These are phyloP conservation scores for Fusarium nisikadoi DNA, from an alignment of 2,329 filamentous ascomycete species.

Conservation along the genomic window DNA sequence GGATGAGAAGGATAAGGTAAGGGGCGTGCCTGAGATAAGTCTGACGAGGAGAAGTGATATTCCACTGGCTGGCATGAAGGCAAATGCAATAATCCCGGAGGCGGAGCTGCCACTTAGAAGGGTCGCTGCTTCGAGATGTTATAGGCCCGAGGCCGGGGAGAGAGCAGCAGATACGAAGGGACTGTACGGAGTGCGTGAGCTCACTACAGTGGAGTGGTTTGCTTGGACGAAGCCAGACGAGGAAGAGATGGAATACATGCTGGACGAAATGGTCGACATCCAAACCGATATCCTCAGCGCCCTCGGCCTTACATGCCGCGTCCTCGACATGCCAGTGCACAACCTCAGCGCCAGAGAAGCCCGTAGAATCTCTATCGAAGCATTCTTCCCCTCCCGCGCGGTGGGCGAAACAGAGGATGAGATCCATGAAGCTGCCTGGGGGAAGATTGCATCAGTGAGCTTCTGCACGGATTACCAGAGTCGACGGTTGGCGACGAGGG, in stretches of 20 bases:
- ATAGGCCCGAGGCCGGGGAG: neutral
- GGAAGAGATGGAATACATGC: neutral
- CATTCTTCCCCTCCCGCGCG: rapidly evolving
- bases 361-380: neutral
- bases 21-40: rapidly evolving
- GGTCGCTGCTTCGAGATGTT: neutral
- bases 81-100: neutral
- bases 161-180: rapidly evolving
- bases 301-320: neutral
- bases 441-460: neutral
- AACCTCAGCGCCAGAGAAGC: neutral
- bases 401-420: rapidly evolving
- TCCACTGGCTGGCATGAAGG: neutral
- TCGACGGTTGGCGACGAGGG: neutral
- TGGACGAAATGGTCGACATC: neutral
- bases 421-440: neutral
- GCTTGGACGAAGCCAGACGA: neutral
- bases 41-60: neutral
- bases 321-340: neutral
- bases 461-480: neutral
- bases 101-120: neutral
- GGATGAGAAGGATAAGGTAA: neutral
- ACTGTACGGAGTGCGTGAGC: neutral
- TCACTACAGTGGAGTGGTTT: neutral
- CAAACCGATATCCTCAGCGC: neutral